A percentile compares a stretch with the other conserved stretches of the same genome.
phyloP scores from a whole-genome alignment of 1,284 basidiomycete species.

The Tetrapyrgos nigripes region DNA sequence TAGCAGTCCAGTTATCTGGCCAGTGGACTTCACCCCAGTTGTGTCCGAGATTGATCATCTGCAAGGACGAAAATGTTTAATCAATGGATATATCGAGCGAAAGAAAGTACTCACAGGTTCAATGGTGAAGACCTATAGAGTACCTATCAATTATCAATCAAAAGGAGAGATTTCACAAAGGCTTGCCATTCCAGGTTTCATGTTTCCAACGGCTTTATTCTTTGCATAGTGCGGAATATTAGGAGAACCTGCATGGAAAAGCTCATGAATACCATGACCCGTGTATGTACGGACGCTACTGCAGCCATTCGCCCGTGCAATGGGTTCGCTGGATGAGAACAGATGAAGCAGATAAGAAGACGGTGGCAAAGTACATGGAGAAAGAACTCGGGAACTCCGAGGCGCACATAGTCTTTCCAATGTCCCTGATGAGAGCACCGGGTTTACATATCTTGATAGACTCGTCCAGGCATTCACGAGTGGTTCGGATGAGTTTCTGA shows the following conservation, averaged over 20 bases:
- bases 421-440: slow-evolving; percentile 84
- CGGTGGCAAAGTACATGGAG: neutral
- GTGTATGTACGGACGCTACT: slow-evolving; percentile 89
- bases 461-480: slow-evolving; percentile 84
- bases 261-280: slow-evolving; percentile 89
- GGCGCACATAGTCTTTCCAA: slow-evolving; percentile 82
- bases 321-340: slow-evolving; percentile 68
- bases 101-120: slow-evolving; percentile 66
- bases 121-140: slow-evolving; percentile 69
- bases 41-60: slow-evolving; percentile 93
- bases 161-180: neutral
- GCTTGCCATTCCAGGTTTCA: slow-evolving; percentile 85
- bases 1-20: slow-evolving; percentile 95
- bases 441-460: slow-evolving; percentile 93
- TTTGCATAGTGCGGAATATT: slow-evolving; percentile 89
- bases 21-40: slow-evolving; percentile 79
- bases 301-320: slow-evolving; percentile 82
- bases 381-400: slow-evolving; percentile 4
- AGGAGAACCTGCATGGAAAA: slow-evolving; percentile 80
- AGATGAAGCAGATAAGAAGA: slow-evolving; percentile 18
- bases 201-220: slow-evolving; percentile 82
- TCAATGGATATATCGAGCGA: slow-evolving; percentile 3
- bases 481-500: slow-evolving; percentile 79
- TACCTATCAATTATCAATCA: slow-evolving; percentile 11
- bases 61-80: slow-evolving; percentile 12